Base-by-base conservation (phyloP, 257 asterid species). In the Solanum rostratum region DNA sequence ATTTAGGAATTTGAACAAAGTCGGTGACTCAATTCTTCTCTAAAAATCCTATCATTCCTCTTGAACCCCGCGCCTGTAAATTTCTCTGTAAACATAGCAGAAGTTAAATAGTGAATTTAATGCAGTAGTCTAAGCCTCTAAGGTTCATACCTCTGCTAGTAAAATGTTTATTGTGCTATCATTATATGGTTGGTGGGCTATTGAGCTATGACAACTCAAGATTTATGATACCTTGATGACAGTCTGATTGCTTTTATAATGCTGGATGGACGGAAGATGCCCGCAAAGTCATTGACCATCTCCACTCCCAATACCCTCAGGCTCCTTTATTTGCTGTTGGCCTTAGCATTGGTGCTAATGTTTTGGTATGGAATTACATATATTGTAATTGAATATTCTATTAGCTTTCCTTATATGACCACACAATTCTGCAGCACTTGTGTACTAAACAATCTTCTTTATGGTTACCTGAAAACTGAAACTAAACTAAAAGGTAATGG, bases 181-280 rank as follows among this genome's bases (percentile, higher is more conserved):
- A 49, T 14, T 74, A 46, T 27, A 74, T 74, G 49, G 24, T 74
- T 46, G 8, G 60, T 49, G 16, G 81, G 27, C 43, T 74, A 46
- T 74, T 50, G 18, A 24, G 41, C 63, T 16, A 78, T 78, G 82
- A 78, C 50, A 74, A 16, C 29, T 78, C 46, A 76, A 49, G 62
- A 76, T 49, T 76, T 74, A n/a, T 69, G 87, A 18, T 53, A 50
- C 69, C 79, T 80, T 54, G 29, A 20, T 85, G 81, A 88, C 94
- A 96, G 99, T 94, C 99, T 20, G 99, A 96, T 90, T 68, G 91
- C 91, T 91, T 93, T 87, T 96, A 94, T 78, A 91, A 93, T 89
- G 98, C 91, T 88, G 98, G 97, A 88, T 96, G 98, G 98, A 92
- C 98, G 33, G 95, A 93, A 80, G 99, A 96, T 65, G 86, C 92